A percentile compares a stretch with the other conserved stretches of the same genome.
Evolutionary conservation across 805 yeast genomes (phyloP).

Genomic region (Saturnispora dispora): DNA sequence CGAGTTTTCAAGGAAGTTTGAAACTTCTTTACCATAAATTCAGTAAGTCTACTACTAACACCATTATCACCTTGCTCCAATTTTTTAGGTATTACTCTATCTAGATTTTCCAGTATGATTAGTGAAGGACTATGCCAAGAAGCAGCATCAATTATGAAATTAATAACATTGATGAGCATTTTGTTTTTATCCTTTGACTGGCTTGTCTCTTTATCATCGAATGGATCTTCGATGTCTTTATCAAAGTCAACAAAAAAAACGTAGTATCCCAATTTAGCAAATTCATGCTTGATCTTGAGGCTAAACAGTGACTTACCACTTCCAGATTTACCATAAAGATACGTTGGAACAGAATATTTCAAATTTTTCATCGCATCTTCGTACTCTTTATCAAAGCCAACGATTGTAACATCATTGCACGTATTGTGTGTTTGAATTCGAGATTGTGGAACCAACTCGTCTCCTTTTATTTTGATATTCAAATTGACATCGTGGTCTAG

Average conservation of each 20-base stretch:
- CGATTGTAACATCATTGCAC: constrained; percentile 24
- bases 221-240: background rate
- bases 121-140: constrained; percentile 72
- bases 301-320: constrained; percentile 67
- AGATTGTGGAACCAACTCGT: constrained; percentile 36
- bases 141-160: constrained; percentile 37
- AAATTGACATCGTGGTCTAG: constrained; percentile 27
- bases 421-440: constrained; percentile 21
- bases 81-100: constrained; percentile 61
- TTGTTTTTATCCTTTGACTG: constrained; percentile 7
- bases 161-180: constrained; percentile 31
- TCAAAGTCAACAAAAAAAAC: constrained; percentile 33
- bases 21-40: constrained; percentile 40
- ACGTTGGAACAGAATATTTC: constrained; percentile 38
- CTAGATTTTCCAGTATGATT: constrained; percentile 69
- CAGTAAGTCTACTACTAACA: constrained; percentile 56
- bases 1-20: constrained; percentile 37
- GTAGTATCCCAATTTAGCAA: constrained; percentile 36
- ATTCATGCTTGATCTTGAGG: constrained; percentile 30
- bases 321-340: constrained; percentile 69
- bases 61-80: constrained; percentile 47
- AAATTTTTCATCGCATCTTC: constrained; percentile 33
- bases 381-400: constrained; percentile 49
- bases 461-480: constrained; percentile 34
- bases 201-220: background rate